Conservation (phyloP, 257 asterid species). For the Gardenia jasminoides region DNA sequence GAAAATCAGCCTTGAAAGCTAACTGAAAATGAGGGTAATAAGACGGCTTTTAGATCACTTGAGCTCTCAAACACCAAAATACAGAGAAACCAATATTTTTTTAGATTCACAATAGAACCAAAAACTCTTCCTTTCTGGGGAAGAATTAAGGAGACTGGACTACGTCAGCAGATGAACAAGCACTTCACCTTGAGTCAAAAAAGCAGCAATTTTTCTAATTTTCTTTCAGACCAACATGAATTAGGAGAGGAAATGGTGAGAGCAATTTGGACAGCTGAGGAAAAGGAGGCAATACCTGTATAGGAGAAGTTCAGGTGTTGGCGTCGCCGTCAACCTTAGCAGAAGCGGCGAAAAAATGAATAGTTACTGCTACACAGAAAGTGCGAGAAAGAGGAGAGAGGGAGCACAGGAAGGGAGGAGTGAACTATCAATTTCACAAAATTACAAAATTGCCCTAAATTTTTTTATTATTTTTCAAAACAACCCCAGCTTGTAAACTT, state of each 20-base stretch:
- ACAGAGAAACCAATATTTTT: neutral
- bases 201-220: neutral
- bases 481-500: neutral
- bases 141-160: neutral
- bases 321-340: neutral
- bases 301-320: neutral
- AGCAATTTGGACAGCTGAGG: neutral
- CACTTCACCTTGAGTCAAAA: neutral
- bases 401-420: too few species aligned
- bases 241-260: neutral
- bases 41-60: neutral
- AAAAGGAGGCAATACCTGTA: neutral
- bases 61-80: neutral
- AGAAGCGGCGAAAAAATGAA: neutral
- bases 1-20: neutral
- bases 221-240: neutral
- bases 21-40: neutral
- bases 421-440: neutral
- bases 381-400: too few species aligned
- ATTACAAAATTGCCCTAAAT: neutral
- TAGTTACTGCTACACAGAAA: neutral
- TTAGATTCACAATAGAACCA: neutral
- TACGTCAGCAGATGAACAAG: neutral
- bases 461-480: too few species aligned
- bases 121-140: neutral